phyloP scores from a whole-genome alignment of 441 rosid genomes.

The Arabidopsis lyrata region DNA sequence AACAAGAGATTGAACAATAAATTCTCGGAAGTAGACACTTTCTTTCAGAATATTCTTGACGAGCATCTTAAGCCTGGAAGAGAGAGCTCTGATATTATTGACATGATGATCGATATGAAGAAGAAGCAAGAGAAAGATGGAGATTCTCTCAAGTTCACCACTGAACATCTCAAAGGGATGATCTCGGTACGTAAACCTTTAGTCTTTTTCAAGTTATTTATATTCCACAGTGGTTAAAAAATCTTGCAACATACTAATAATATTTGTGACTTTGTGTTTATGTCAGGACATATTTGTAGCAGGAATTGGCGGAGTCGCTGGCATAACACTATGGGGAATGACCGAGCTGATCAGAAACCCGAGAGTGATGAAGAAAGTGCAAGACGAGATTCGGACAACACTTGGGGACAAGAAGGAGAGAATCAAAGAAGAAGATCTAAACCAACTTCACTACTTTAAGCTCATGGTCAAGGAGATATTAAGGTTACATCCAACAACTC shows the following conservation, averaged over 20 bases:
- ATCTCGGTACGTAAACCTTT: background rate
- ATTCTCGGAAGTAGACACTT: background rate
- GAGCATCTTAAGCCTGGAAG: background rate
- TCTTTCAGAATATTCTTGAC: too few species aligned
- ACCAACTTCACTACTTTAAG: slow-evolving; percentile 48
- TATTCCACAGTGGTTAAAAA: too few species aligned
- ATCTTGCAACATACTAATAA: too few species aligned
- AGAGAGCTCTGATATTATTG: background rate
- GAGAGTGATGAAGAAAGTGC: slow-evolving; percentile 51
- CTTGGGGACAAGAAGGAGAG: slow-evolving; percentile 51
- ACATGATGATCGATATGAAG: background rate
- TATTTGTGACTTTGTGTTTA: background rate
- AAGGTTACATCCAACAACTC: slow-evolving; percentile 64
- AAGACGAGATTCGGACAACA: slow-evolving; percentile 50
- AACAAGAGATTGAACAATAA: too few species aligned
- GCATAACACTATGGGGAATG: slow-evolving; percentile 50
- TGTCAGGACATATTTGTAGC: slow-evolving; percentile 57
- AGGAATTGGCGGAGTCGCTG: slow-evolving; percentile 46
- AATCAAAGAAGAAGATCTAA: slow-evolving; percentile 52
- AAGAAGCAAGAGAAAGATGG: background rate
- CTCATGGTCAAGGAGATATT: slow-evolving; percentile 56
- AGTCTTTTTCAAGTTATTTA: too few species aligned
- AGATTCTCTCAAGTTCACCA: background rate
- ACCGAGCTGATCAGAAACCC: slow-evolving; percentile 54
- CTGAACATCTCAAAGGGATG: background rate